Base-by-base conservation (phyloP, 192 early-diverging fungal genomes). In the Coemansia sp. region DNA sequence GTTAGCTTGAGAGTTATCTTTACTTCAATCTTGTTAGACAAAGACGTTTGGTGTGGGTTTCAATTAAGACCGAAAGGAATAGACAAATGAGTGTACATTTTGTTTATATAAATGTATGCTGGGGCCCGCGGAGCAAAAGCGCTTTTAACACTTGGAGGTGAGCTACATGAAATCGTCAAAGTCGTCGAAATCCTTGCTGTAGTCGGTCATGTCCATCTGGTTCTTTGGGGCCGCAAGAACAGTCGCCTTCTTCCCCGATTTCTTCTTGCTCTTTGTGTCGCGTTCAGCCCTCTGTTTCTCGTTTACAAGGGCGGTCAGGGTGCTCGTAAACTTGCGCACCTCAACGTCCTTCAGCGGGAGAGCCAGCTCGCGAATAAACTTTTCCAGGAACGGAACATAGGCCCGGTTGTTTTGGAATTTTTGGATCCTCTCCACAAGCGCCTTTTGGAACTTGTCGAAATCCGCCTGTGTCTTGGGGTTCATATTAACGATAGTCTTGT, bases 201-300 rank as follows among this genome's bases (percentile, higher is more conserved):
- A 90, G 64, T 87, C 85, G 34, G 63, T 83, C 66, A 85, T 84
- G 36, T 75, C 67, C 15, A 80, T 23, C 57, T 68, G 39, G 30
- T 35, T 46, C 61, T 80, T 81, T 39, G 72, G 64, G 5, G 75
- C 49, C 8, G 56, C 44, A 33, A 59, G 58, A 64, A 75, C 69
- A 6, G 78, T 62, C 24, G 77, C 75, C 60, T 76, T 72, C 78
- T 89, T 89, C 68, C 68, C 78, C 7, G 56, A 82, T 81, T 88
- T 90, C 85, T 92, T 91, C 84, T 90, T 90, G 52, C 76, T 69
- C 85, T 93, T 93, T 2, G 76, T 85, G 21, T 92, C 91, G 59
- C 84, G 81, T 11, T 81, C 76, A 20, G 83, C 83, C 58, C 79
- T 86, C 75, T 90, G 86, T 81, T 93, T 91, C 81, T 92, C 91